Conservation (phyloP, 768 basidiomycete genomes). For the Tricholoma terreum region DNA sequence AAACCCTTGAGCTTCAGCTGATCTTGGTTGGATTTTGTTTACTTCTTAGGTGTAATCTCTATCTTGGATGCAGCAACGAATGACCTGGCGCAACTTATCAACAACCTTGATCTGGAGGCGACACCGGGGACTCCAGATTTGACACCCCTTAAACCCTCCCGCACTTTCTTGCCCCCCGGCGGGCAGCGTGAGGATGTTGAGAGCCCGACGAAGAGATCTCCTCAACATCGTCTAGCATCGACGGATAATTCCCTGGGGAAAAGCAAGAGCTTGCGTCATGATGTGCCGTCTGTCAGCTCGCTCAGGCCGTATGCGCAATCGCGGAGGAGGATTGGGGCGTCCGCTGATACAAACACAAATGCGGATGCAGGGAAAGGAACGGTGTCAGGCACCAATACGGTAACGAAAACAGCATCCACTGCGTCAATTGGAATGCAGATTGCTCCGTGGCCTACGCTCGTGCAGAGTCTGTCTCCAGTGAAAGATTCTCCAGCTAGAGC, state of each 20-base stretch:
- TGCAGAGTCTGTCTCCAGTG: constrained; percentile 28
- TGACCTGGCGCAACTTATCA: too few species aligned
- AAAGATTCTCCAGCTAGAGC: constrained; percentile 23
- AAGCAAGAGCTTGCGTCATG: constrained; percentile 15
- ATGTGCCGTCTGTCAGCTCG: constrained; percentile 41
- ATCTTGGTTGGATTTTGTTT: neutral
- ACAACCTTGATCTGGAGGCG: constrained; percentile 78
- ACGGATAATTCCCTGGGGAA: constrained; percentile 10
- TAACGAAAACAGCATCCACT: neutral
- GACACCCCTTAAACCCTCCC: constrained; percentile 37
- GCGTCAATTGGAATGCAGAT: constrained; percentile 52
- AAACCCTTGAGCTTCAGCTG: too few species aligned
- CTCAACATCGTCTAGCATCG: neutral
- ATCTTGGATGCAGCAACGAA: too few species aligned
- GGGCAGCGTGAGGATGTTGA: constrained; percentile 9
- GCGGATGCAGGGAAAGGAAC: too few species aligned
- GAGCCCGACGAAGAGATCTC: constrained; percentile 29
- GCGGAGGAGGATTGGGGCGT: too few species aligned
- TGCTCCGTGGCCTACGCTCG: constrained; percentile 55
- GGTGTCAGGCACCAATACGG: too few species aligned
- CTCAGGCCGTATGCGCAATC: constrained; percentile 47
- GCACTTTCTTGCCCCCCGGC: neutral
- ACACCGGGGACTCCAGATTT: constrained; percentile 59
- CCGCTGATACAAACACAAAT: too few species aligned
- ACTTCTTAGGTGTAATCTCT: constrained; percentile 47